Evolutionary conservation across 306 rosid species (phyloP).

Genomic region (Delonix regia): DNA sequence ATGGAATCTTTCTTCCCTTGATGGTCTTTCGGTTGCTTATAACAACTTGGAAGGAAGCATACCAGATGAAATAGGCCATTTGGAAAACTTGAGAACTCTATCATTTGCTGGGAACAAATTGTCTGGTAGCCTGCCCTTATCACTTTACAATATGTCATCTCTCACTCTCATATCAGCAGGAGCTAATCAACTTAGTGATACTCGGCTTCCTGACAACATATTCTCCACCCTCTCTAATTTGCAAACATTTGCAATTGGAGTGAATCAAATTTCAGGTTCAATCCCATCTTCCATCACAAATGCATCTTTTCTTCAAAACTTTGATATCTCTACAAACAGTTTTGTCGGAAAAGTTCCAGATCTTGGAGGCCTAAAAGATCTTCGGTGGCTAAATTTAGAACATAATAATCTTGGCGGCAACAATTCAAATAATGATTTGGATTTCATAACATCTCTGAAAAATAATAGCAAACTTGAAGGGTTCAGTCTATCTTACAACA

Average conservation of each 20-base stretch:
- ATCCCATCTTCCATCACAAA: neutral
- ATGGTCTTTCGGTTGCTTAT: neutral
- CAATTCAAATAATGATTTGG: neutral
- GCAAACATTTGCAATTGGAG: neutral
- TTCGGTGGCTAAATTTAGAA: neutral
- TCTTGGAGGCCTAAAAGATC: neutral
- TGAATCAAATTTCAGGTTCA: neutral
- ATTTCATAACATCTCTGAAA: neutral
- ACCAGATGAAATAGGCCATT: conserved; percentile 9
- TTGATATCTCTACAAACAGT: neutral
- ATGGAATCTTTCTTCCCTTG: conserved; percentile 21
- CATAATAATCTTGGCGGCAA: neutral
- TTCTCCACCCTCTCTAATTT: neutral
- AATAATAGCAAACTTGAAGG: neutral
- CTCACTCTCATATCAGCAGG: neutral
- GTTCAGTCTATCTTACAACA: neutral
- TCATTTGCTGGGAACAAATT: neutral
- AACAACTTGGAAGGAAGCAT: conserved; percentile 27
- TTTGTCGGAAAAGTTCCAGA: neutral
- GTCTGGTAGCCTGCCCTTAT: neutral
- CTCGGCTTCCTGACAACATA: neutral
- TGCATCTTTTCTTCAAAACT: neutral
- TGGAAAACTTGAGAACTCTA: neutral
- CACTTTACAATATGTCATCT: neutral
- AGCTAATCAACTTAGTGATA: neutral